Percentiles rank a stretch among this genome's conserved stretches.
phyloP scores from a whole-genome alignment of 129 eudicot genomes.

The Sambucus nigra region DNA sequence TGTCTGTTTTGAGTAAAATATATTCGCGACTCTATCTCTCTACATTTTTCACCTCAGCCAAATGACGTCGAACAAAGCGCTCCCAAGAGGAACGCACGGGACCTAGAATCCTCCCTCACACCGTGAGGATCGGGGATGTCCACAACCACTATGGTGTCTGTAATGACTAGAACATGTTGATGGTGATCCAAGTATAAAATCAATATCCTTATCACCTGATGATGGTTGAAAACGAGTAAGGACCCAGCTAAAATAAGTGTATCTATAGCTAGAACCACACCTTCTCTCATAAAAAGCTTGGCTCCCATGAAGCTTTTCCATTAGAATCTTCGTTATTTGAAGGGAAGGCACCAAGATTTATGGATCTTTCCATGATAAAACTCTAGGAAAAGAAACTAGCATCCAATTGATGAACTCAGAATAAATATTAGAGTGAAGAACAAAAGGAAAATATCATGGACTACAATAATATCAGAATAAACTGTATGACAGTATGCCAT shows the following conservation, averaged over 20 bases:
- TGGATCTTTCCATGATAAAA: constrained; percentile 96
- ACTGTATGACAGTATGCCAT: too few relatives aligned
- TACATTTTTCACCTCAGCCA: too few relatives aligned
- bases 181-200: constrained; percentile 61
- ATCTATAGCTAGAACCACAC: constrained; percentile 92
- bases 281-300: constrained; percentile 94
- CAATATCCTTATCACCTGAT: constrained; percentile 63
- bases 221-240: constrained; percentile 39
- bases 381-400: constrained; percentile 82
- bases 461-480: too few relatives aligned
- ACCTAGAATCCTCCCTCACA: too few relatives aligned
- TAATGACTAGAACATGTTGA: constrained; percentile 69
- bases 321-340: constrained; percentile 81
- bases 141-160: constrained; percentile 59
- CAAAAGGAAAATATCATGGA: constrained; percentile 1
- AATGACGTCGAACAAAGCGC: too few relatives aligned
- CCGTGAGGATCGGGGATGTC: too few relatives aligned
- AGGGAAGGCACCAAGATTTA: constrained; percentile 92
- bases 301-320: constrained; percentile 92
- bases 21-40: too few relatives aligned
- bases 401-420: constrained; percentile 5
- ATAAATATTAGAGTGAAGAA: constrained; percentile 6
- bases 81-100: too few relatives aligned
- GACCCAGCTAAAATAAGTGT: constrained; percentile 47
- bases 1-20: too few relatives aligned